Conservation (phyloP, 345 rosid genomes). For the Syzygium jambos region DNA sequence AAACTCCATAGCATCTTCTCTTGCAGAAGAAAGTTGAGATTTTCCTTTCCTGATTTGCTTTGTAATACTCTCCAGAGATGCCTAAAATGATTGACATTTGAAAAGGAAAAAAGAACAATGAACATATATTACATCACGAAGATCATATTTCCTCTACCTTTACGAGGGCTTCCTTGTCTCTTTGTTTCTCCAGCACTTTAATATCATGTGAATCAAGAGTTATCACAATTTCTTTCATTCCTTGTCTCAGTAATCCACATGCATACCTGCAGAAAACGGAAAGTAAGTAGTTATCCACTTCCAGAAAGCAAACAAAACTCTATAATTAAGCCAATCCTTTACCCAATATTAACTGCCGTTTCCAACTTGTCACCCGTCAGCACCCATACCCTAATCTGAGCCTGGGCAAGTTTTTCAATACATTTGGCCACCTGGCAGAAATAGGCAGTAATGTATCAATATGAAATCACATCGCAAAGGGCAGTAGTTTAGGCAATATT, state of each 20-base stretch:
- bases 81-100: slow-evolving; percentile 28
- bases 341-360: slow-evolving; percentile 93
- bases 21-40: slow-evolving; percentile 16
- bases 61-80: slow-evolving; percentile 38
- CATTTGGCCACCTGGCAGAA: slow-evolving; percentile 61
- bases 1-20: slow-evolving; percentile 18
- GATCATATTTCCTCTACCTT: slow-evolving; percentile 32
- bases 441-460: background rate
- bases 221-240: slow-evolving; percentile 53
- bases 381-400: slow-evolving; percentile 79
- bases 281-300: background rate
- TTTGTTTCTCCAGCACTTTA: slow-evolving; percentile 48
- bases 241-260: slow-evolving; percentile 65
- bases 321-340: slow-evolving; percentile 1
- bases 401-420: slow-evolving; percentile 68
- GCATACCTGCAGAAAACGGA: slow-evolving; percentile 53
- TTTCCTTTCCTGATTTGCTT: slow-evolving; percentile 38
- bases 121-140: background rate
- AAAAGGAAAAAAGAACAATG: background rate
- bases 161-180: slow-evolving; percentile 37
- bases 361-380: slow-evolving; percentile 90
- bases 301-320: background rate
- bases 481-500: background rate
- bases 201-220: slow-evolving; percentile 61
- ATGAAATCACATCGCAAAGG: background rate